Conservation (phyloP, 2,329 filamentous ascomycete genomes). For the Fusarium papillatum region DNA sequence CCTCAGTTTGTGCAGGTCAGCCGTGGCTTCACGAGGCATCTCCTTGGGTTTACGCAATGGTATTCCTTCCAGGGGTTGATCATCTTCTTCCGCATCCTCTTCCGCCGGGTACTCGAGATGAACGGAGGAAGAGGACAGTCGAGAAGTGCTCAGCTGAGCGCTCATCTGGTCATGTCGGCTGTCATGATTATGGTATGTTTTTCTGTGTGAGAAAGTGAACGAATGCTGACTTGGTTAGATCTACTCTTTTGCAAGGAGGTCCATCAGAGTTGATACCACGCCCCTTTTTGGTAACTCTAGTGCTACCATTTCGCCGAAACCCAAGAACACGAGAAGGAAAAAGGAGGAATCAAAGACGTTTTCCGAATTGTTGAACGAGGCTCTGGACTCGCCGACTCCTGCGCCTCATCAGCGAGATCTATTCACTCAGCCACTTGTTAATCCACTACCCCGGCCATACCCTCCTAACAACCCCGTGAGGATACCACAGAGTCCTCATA, state of each 20-base stretch:
- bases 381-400: conserved; percentile 43
- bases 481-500: conserved; percentile 12
- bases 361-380: conserved; percentile 55
- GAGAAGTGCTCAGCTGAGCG: conserved; percentile 58
- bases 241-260: conserved; percentile 57
- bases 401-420: conserved; percentile 29
- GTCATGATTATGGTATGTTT: conserved; percentile 67
- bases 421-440: conserved; percentile 29
- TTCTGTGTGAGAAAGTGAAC: background rate
- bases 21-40: conserved; percentile 70
- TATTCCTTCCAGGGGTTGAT: conserved; percentile 75
- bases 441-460: conserved; percentile 31
- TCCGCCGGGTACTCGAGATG: conserved; percentile 57
- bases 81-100: conserved; percentile 66
- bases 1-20: conserved; percentile 72
- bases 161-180: conserved; percentile 67
- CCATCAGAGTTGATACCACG: conserved; percentile 69
- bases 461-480: conserved; percentile 29
- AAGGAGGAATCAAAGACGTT: conserved; percentile 56
- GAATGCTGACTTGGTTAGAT: conserved; percentile 53
- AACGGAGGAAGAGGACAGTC: conserved; percentile 54
- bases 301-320: conserved; percentile 40
- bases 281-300: conserved; percentile 61
- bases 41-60: conserved; percentile 74
- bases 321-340: conserved; percentile 36